A percentile compares a stretch with the other conserved stretches of the same genome.
Conservation (phyloP, 108 stramenopile genomes). For the Cyclotella sp. region DNA sequence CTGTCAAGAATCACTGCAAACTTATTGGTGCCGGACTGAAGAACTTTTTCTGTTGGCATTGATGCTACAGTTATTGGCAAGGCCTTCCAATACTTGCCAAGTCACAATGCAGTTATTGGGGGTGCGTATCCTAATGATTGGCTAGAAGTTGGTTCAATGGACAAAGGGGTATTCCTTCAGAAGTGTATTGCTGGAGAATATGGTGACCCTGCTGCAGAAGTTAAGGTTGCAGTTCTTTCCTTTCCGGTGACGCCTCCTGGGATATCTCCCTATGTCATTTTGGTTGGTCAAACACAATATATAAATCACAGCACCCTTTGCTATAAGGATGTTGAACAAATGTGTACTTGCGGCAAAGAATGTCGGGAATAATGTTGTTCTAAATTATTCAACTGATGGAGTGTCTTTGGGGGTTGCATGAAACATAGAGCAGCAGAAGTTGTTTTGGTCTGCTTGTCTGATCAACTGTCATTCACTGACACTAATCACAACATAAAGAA, state of each 20-base stretch:
- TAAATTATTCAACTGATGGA: slow-evolving; percentile 13
- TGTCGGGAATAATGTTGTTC: neutral
- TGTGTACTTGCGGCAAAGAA: neutral
- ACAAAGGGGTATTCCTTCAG: slow-evolving; percentile 2
- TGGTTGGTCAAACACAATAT: slow-evolving; percentile 2
- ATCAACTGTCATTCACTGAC: neutral
- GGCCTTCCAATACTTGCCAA: neutral
- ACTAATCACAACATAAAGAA: slow-evolving; percentile 1
- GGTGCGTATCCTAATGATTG: slow-evolving; percentile 29
- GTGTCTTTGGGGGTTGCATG: neutral
- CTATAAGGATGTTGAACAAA: neutral
- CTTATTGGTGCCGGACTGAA: no score
- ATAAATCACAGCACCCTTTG: slow-evolving; percentile 5
- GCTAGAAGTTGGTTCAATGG: neutral
- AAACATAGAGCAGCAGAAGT: neutral
- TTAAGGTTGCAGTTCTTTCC: slow-evolving; percentile 25
- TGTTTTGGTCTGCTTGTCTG: neutral
- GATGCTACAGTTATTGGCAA: slow-evolving; percentile 13
- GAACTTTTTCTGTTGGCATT: slow-evolving; percentile 17
- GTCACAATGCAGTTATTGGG: slow-evolving; percentile 16
- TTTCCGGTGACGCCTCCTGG: slow-evolving; percentile 23
- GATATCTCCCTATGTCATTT: slow-evolving; percentile 17
- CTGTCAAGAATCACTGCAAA: neutral
- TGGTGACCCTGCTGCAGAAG: slow-evolving; percentile 18
- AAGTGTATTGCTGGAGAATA: slow-evolving; percentile 15